phyloP scores from a whole-genome alignment of 805 yeast genomes.

The Schizosaccharomyces cryophilus region DNA sequence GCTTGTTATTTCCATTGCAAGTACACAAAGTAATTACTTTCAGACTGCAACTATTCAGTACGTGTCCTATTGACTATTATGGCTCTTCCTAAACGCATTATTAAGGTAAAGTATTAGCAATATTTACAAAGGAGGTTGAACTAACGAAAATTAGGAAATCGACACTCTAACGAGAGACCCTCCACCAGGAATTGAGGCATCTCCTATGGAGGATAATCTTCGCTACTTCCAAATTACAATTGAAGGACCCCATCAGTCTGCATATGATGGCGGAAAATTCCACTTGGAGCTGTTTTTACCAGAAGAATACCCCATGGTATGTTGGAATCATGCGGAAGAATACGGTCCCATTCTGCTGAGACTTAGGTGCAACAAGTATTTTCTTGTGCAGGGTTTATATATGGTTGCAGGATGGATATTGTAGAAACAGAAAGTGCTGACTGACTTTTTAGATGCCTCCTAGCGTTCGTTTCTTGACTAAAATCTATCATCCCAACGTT shows the following conservation, averaged over 20 bases:
- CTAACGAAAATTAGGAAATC: slow-evolving; percentile 35
- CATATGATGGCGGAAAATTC: slow-evolving; percentile 61
- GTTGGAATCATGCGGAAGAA: background rate
- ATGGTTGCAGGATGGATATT: background rate
- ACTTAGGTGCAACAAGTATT: no score
- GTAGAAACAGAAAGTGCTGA: background rate
- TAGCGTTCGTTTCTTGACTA: slow-evolving; percentile 76
- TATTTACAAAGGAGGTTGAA: background rate
- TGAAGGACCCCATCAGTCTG: slow-evolving; percentile 76
- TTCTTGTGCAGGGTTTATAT: background rate
- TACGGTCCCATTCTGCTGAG: background rate
- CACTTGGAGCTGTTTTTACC: slow-evolving; percentile 71
- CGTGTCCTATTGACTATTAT: background rate
- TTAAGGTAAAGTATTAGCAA: slow-evolving; percentile 27
- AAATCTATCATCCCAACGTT: slow-evolving; percentile 88
- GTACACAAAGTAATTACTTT: no score
- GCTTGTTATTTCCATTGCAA: no score
- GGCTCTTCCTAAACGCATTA: slow-evolving; percentile 69
- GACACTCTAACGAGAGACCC: slow-evolving; percentile 82
- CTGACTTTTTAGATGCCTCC: slow-evolving; percentile 55
- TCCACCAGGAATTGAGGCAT: slow-evolving; percentile 83
- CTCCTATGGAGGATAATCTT: slow-evolving; percentile 80
- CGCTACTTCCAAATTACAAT: slow-evolving; percentile 80
- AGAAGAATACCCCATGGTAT: slow-evolving; percentile 64
- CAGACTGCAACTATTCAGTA: no score